Base-by-base conservation (phyloP, 2,329 filamentous ascomycete species). In the Trichophyton schoenleinii region DNA sequence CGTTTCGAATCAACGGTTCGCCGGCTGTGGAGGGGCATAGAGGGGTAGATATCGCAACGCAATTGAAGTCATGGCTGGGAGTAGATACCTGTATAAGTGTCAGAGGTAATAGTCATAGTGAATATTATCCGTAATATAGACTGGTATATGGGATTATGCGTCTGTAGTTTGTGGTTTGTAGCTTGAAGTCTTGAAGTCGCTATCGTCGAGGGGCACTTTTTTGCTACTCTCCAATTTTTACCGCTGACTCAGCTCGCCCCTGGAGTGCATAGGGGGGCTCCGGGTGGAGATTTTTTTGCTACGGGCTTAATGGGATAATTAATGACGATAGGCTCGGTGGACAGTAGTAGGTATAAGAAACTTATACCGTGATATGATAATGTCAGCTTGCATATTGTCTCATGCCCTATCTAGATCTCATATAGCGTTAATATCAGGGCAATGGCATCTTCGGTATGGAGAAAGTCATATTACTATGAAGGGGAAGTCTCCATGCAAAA, bases 1-100 rank as follows among this genome's bases (percentile, higher is more conserved):
- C 4, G 8, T n/a, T 34, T 28, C 52, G 28, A 38, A 20, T 58
- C 60, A 38, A 44, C 15, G 31, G 57, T 13, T 44, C n/a, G 6
- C 3, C 3, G 15, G 52, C 46, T 15, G 25, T 42, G 1, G 42
- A 18, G 36, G 20, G 38, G 53, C 25, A 55, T 60, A 2, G 42
- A 18, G 36, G 20, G 38, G 58, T 5, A 57, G 28, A 46, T 15
- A 8, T 18, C 18, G 58, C 5, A 49, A n/a, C 18, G 42, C 11
- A 28, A 28, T 49, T 57, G 52, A 28, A n/a, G 52, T 3, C 52
- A 18, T 18, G 34, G 6, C 41, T 11, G 18, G 13, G 52, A n/a
- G 49, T 36, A 25, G 18, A 34, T 18, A 64, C 64, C 64, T 18
- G 58, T 46, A 59, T 65, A 65, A 22, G 64, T 65, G 25, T 63